Base-by-base conservation (phyloP, 1,284 basidiomycete species). In the Phenoliferia sp. region DNA sequence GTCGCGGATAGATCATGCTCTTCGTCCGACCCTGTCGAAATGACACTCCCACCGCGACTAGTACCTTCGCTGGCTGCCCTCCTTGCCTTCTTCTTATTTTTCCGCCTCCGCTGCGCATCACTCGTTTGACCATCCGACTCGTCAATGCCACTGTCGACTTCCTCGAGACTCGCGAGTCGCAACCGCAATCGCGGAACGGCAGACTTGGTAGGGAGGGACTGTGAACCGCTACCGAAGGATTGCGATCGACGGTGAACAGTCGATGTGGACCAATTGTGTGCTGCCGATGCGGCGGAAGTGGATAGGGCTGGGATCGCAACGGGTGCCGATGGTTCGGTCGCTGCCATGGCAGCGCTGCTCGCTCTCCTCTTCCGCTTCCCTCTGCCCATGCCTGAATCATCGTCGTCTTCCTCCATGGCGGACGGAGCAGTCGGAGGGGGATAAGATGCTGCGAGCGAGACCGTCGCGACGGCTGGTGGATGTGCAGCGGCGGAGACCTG, bases 291-390 rank as follows among this genome's bases (percentile, higher is more conserved):
- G 5, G 59, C 31, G 35, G 28, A 44, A 28, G 59, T 39, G 57
- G 33, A 62, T 22, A 34, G 58, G 33, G 33, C 28, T 52, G 1
- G 61, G 33, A 39, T 26, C 7, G 61, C 19, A 32, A 66, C 62
- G 28, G 67, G 65, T 3, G 57, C 35, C 16, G 64, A n/a, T 54
- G 28, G 16, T 31, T 26, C 31, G 58, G 48, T 59, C 56, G 70
- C 70, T 0, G 71, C 71, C 61, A 73, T 67, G 63, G 64, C 63
- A 6, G 71, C 71, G 59, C 71, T 70, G 52, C 67, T 69, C 4
- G 69, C 69, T 55, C 67, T 59, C 2, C 73, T 64, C 69, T 74
- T 74, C 16, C 73, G 66, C 65, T 71, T 70, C 7, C 73, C 73
- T 50, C 73, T 67, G 7, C 73, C 73, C 71, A 74, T 71, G 3